phyloP scores from a whole-genome alignment of 306 rosid species.

The Morella rubra region DNA sequence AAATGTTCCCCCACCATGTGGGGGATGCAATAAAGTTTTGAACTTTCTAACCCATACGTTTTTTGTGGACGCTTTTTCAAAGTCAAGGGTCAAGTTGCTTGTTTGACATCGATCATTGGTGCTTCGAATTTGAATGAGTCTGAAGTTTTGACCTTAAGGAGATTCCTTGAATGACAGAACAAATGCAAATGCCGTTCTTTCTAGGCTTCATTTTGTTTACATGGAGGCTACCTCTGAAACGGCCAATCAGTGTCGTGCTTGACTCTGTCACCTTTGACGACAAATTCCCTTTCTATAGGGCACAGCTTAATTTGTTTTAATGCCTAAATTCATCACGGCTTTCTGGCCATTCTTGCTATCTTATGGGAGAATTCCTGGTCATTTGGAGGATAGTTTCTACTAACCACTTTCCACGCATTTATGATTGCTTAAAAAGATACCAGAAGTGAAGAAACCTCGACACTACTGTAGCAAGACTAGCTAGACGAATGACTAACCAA shows the following conservation, averaged over 20 bases:
- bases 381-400: neutral
- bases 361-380: neutral
- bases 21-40: neutral
- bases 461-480: too few species aligned
- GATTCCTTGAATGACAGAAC: neutral
- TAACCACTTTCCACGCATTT: neutral
- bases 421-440: neutral
- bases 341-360: neutral
- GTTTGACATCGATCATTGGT: neutral
- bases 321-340: neutral
- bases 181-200: neutral
- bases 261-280: neutral
- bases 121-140: neutral
- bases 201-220: neutral
- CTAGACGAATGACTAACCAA: too few species aligned
- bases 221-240: neutral
- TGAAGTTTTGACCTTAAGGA: conserved; percentile 5
- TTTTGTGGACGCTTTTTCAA: neutral
- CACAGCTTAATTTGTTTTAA: neutral
- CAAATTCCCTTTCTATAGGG: neutral
- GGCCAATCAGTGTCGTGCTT: neutral
- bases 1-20: conserved; percentile 16
- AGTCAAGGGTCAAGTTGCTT: conserved; percentile 21
- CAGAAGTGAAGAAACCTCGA: neutral
- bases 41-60: neutral